Conservation (phyloP, 2,329 filamentous ascomycete species). For the Paraphoma chrysanthemicola region DNA sequence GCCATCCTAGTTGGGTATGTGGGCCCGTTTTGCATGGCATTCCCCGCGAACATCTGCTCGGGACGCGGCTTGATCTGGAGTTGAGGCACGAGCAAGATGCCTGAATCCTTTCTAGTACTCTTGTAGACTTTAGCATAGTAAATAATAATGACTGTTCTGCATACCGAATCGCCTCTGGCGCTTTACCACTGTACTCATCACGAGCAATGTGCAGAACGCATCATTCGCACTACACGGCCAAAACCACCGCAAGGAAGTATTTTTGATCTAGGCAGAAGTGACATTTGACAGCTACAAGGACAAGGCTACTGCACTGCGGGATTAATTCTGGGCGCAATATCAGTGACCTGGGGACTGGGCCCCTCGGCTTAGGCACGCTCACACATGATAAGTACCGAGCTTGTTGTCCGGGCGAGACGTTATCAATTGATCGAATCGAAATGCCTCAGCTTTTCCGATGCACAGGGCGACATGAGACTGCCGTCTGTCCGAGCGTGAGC, state of each 20-base stretch:
- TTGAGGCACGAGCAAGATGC: background rate
- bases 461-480: conserved; percentile 11
- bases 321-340: conserved; percentile 4
- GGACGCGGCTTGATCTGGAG: background rate
- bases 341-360: background rate
- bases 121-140: no score
- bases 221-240: no score
- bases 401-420: background rate
- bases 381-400: conserved; percentile 6
- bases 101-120: no score
- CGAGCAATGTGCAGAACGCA: no score
- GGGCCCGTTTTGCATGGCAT: conserved; percentile 18
- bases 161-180: background rate
- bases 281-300: background rate
- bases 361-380: conserved; percentile 19
- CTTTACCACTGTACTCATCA: background rate
- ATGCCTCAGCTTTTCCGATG: conserved; percentile 32
- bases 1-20: conserved; percentile 13
- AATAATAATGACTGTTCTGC: background rate
- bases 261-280: background rate
- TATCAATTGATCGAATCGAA: conserved; percentile 13
- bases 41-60: conserved; percentile 28
- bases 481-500: conserved; percentile 34
- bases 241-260: background rate
- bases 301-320: background rate